Conservation (phyloP, 257 asterid species). For the Fraxinus excelsior region DNA sequence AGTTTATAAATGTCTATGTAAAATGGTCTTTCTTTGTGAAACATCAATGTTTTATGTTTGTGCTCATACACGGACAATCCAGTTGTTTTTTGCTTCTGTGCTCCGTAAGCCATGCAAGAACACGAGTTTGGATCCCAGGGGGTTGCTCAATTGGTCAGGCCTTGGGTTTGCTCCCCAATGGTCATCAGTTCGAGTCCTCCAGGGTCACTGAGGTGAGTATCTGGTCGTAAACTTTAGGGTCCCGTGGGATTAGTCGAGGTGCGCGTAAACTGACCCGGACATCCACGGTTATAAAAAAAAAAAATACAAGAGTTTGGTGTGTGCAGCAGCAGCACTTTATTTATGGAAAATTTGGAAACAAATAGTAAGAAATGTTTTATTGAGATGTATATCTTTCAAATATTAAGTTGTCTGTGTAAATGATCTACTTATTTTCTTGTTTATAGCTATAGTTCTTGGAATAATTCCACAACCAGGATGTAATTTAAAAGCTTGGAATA, state of each 20-base stretch:
- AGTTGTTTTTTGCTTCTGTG: background rate
- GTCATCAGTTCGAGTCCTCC: too few species aligned
- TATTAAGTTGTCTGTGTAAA: background rate
- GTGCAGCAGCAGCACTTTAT: background rate
- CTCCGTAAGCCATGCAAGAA: background rate
- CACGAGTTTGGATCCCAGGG: too few species aligned
- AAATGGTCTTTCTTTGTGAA: background rate
- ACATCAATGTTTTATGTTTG: background rate
- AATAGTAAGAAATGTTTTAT: background rate
- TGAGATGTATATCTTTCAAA: background rate
- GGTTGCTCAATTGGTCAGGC: too few species aligned
- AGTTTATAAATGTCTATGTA: background rate
- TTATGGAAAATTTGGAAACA: too few species aligned
- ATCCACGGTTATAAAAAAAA: too few species aligned
- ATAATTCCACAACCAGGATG: background rate
- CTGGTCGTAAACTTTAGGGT: too few species aligned
- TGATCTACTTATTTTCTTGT: background rate
- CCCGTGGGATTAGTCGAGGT: too few species aligned
- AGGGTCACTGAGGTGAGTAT: too few species aligned
- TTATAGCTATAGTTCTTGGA: background rate
- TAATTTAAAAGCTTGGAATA: background rate
- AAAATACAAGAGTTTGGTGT: background rate
- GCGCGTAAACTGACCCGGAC: too few species aligned
- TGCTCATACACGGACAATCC: background rate
- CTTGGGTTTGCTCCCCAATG: too few species aligned